These are phyloP conservation scores for Thielaviopsis populi DNA, from an alignment of 2,329 filamentous ascomycete species.

Conservation along the genomic window DNA sequence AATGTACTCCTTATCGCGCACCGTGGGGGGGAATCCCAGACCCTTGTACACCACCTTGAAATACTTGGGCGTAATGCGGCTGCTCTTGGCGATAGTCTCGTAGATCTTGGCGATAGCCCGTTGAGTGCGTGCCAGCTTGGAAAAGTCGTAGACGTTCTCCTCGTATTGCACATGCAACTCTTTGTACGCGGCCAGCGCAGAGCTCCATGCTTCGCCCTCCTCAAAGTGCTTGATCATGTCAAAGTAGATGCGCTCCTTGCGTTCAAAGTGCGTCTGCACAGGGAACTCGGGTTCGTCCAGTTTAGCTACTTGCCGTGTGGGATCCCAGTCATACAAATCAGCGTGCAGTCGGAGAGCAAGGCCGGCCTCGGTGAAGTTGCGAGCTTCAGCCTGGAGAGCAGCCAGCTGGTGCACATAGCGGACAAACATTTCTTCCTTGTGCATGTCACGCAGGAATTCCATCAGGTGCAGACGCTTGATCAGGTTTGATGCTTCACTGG, in stretches of 20 bases:
- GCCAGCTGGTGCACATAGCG: conserved; percentile 90
- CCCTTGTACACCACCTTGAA: conserved; percentile 86
- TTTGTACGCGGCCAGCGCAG: conserved; percentile 72
- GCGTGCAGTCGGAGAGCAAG: conserved; percentile 80
- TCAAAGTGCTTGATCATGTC: conserved; percentile 92
- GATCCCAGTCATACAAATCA: conserved; percentile 85
- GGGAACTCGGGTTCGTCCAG: conserved; percentile 64
- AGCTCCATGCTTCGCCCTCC: conserved; percentile 85
- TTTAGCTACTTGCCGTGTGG: conserved; percentile 47
- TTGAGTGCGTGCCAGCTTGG: conserved; percentile 77
- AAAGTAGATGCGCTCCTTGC: conserved; percentile 84
- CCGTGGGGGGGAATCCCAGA: conserved; percentile 64
- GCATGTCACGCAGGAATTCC: conserved; percentile 94
- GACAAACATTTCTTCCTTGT: conserved; percentile 92
- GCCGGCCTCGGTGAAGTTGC: conserved; percentile 76
- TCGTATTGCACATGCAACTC: conserved; percentile 90
- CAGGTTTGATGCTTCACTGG: conserved; percentile 63
- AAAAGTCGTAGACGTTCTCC: conserved; percentile 74
- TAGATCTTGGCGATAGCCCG: conserved; percentile 86
- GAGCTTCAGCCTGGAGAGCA: conserved; percentile 55
- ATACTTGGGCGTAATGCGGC: conserved; percentile 65
- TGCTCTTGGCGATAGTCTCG: conserved; percentile 71
- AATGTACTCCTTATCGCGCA: conserved; percentile 84
- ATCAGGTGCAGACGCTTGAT: conserved; percentile 82
- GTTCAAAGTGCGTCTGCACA: conserved; percentile 74